phyloP scores from a whole-genome alignment of 176 grass and related monocot genomes.

The Aegilops sharonensis region DNA sequence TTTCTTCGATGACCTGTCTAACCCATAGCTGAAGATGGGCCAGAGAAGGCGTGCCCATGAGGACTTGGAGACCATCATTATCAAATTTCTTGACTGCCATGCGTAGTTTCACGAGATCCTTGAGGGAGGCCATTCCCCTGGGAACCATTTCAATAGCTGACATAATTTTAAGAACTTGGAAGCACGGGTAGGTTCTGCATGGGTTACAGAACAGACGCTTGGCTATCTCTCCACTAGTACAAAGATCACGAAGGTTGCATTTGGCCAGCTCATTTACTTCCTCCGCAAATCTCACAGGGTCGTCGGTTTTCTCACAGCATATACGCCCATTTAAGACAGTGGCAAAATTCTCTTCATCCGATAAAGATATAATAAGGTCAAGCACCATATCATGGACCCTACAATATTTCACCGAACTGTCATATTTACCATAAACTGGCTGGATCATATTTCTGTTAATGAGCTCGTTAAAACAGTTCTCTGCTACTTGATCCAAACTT shows the following conservation, averaged over 20 bases:
- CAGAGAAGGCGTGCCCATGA: background rate
- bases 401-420: too few relatives aligned
- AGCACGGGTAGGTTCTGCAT: background rate
- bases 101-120: background rate
- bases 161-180: background rate
- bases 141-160: rapidly evolving
- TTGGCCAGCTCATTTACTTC: background rate
- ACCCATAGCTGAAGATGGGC: background rate
- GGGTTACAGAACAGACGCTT: background rate
- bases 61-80: background rate
- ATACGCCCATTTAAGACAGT: too few relatives aligned
- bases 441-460: too few relatives aligned
- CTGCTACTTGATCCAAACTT: too few relatives aligned
- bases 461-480: too few relatives aligned
- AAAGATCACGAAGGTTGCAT: background rate
- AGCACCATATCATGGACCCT: too few relatives aligned
- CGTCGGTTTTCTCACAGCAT: rapidly evolving
- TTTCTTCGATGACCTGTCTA: too few relatives aligned
- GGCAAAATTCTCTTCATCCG: too few relatives aligned
- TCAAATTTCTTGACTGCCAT: rapidly evolving
- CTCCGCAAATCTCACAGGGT: background rate
- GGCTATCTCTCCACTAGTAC: background rate
- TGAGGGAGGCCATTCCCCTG: background rate
- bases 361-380: too few relatives aligned
- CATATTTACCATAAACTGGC: too few relatives aligned